Evolutionary conservation across 2,329 filamentous ascomycete species (phyloP).

Genomic region (Monosporascus sp.): DNA sequence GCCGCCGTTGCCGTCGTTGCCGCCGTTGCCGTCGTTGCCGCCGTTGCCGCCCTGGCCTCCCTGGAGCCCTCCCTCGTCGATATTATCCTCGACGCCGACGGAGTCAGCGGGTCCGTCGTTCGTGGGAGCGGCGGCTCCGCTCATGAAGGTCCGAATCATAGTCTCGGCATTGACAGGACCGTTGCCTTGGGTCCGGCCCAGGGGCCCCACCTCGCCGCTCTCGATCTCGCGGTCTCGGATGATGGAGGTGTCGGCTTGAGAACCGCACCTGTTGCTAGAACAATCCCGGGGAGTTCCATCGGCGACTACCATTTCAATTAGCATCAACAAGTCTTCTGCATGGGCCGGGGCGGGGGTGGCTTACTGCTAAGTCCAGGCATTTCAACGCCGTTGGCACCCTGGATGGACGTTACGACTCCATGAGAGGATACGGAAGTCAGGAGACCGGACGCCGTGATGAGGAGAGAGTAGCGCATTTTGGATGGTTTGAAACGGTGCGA

Average conservation of each 20-base stretch:
- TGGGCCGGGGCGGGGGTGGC: neutral
- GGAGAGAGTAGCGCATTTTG: slow-evolving; percentile 22
- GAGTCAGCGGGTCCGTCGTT: slow-evolving; percentile 32
- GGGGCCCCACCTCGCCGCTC: slow-evolving; percentile 47
- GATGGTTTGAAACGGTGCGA: neutral
- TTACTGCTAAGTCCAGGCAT: slow-evolving; percentile 26
- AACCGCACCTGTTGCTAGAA: slow-evolving; percentile 53
- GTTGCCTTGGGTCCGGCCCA: slow-evolving; percentile 58
- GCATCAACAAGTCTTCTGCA: neutral
- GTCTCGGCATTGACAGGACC: slow-evolving; percentile 52
- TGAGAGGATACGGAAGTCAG: slow-evolving; percentile 22
- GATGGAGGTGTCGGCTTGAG: slow-evolving; percentile 66
- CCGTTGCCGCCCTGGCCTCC: slow-evolving; percentile 9
- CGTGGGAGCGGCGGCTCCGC: slow-evolving; percentile 30
- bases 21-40: slow-evolving; percentile 21
- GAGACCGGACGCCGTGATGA: slow-evolving; percentile 20
- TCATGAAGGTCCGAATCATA: slow-evolving; percentile 58
- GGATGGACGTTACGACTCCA: slow-evolving; percentile 25
- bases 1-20: slow-evolving; percentile 21
- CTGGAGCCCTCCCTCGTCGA: slow-evolving; percentile 20
- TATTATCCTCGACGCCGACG: slow-evolving; percentile 39
- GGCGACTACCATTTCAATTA: slow-evolving; percentile 34
- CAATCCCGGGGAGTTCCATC: slow-evolving; percentile 67
- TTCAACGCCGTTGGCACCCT: slow-evolving; percentile 25
- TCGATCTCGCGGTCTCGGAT: slow-evolving; percentile 56